Base-by-base conservation (phyloP, 257 asterid genomes). In the Solanum okadae region DNA sequence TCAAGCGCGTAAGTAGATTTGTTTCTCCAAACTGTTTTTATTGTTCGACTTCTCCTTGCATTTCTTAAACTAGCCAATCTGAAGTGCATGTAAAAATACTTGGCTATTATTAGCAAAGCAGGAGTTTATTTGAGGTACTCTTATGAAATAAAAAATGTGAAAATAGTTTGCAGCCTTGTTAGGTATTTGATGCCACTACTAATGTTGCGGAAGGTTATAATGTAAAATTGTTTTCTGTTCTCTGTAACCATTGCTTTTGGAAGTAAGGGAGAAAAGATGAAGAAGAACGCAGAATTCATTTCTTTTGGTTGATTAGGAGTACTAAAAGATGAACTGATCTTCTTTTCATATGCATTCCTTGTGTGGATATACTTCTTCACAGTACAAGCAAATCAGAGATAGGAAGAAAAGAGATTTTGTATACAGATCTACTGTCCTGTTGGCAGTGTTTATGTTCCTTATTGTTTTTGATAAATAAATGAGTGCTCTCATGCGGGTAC, bases 1-100 rank as follows among this genome's bases (percentile, higher is more conserved):
- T 97, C 81, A 97, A 97, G 91, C 96, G 92, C 76, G 99, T 94
- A 86, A 89, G 92, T 86, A 70, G 11, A 87, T 86, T 87, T 82
- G 78, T 29, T 86, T 18, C 83, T 70, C 61, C 42, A 16, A 88
- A n/a, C 23, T 29, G 11, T 85, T 31, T 52, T 49, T 70, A 82
- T 49, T 49, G 44, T 49, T 18, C 8, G 7, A 82, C 70, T 49
- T 29, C 70, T 82, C 70, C 29, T 46, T 82, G 44, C 68, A 82
- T 49, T 49, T 82, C 42, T 46, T 46, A 82, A 82, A 82, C 44
- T 31, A 82, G 84, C 73, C 31, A 9, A 15, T 38, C 13, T 76
- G 86, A 10, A 82, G 70, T 8, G 29, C 67, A 49, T 82, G 70
- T 10, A 10, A 16, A 81, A 29, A 29, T 46, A 82, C 44, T 82